phyloP scores from a whole-genome alignment of 2,329 filamentous ascomycete species.

The Exophiala sideris region DNA sequence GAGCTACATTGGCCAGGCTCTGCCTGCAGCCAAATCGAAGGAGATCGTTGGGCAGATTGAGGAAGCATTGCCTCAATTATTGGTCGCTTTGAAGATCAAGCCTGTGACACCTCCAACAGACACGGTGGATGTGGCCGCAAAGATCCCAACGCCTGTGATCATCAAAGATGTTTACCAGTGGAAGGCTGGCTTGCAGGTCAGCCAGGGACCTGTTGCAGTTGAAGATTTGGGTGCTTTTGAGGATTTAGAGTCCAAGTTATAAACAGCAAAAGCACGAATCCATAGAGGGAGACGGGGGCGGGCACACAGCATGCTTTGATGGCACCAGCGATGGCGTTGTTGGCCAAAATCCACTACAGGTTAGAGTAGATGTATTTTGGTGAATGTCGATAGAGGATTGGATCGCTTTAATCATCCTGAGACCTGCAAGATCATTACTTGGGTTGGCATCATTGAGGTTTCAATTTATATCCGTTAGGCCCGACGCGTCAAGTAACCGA shows the following conservation, averaged over 20 bases:
- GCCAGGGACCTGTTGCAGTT: conserved; percentile 67
- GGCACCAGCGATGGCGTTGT: conserved; percentile 16
- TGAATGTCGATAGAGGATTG: neutral
- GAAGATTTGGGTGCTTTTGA: conserved; percentile 80
- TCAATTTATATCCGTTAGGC: neutral
- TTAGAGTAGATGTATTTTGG: conserved; percentile 7
- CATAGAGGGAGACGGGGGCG: neutral
- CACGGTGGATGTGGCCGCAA: conserved; percentile 35
- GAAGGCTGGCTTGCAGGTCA: conserved; percentile 72
- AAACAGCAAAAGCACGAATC: conserved; percentile 26
- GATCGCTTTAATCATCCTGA: neutral
- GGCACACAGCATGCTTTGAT: neutral
- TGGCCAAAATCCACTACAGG: conserved; percentile 1
- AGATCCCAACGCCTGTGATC: conserved; percentile 50
- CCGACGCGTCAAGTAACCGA: neutral
- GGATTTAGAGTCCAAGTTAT: conserved; percentile 79
- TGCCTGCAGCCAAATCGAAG: conserved; percentile 49
- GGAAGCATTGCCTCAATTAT: conserved; percentile 45
- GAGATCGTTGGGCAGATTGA: conserved; percentile 50
- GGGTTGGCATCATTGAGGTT: neutral
- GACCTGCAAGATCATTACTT: neutral
- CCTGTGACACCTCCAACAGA: conserved; percentile 29
- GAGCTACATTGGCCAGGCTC: conserved; percentile 49
- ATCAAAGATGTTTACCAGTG: conserved; percentile 78
- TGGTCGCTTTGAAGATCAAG: conserved; percentile 46